Base-by-base conservation (phyloP, 2,329 filamentous ascomycete species). In the Tolypocladium paradoxum region DNA sequence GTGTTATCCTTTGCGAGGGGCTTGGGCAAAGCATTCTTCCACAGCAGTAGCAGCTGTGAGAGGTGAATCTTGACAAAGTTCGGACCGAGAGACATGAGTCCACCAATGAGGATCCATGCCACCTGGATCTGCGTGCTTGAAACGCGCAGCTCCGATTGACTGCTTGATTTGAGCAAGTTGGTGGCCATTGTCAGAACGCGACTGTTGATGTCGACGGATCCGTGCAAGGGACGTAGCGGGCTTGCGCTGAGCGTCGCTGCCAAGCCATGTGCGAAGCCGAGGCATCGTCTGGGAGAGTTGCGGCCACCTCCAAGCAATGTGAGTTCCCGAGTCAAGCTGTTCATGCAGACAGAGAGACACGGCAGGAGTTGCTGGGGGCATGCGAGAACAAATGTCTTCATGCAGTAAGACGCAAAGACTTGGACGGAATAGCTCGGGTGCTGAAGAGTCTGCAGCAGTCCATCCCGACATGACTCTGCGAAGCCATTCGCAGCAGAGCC, bases 41-140 rank as follows among this genome's bases (percentile, higher is more conserved):
- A 99, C 7, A 99, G 75, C 9, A 99, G 74, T 53, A 99, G 82
- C 24, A 99, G 77, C 65, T 99, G 93, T 2, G 91, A 92, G 8
- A 99, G 78, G 69, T 99, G 93, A 27, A 97, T 97, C 71, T 99
- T 99, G 69, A 97, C 92, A 68, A 99, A 99, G 68, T 96, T 97
- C 4, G 93, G 92, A 0, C 93, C 93, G 1, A 99, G 78, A 0
- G 91, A 90, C 92, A 97, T 97, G 52, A 99, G 74, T 0, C 95
- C 93, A 37, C 95, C 93, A 48, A 99, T 95, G 54, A 99, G 75
- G 48, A 95, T 95, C 92, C 93, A 99, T 6, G 93, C 93, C 2
- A 99, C 91, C 66, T 99, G 93, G 27, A 99, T 90, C 65, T 99
- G 93, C 1, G 90, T 96, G 62, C 89, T 89, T 7, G 93, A 95